Evolutionary conservation across 108 stramenopile species (phyloP).

Genomic region (Conticribra weissflogii): DNA sequence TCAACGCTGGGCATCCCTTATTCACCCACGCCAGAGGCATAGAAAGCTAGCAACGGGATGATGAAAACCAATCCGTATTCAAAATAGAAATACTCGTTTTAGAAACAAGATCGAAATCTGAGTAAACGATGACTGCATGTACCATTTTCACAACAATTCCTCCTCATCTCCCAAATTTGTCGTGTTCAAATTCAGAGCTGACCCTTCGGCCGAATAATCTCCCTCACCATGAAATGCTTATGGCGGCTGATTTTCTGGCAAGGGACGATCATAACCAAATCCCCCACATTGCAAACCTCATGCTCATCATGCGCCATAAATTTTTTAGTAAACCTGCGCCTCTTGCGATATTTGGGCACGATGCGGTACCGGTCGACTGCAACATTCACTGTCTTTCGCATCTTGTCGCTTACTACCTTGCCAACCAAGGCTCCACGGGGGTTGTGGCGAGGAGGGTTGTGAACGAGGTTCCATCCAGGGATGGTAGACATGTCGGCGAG

Average conservation of each 20-base stretch:
- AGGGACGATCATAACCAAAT: slow-evolving; percentile 90
- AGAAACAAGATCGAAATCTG: too few species aligned
- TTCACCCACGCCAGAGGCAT: too few species aligned
- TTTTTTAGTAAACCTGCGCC: slow-evolving; percentile 72
- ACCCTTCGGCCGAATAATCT: slow-evolving; percentile 81
- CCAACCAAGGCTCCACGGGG: slow-evolving; percentile 84
- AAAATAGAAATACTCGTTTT: too few species aligned
- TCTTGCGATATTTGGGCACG: slow-evolving; percentile 78
- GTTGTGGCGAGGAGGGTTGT: slow-evolving; percentile 73
- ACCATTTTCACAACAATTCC: too few species aligned
- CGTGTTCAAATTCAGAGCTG: slow-evolving; percentile 62
- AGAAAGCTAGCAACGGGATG: too few species aligned
- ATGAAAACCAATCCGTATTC: too few species aligned
- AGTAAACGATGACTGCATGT: too few species aligned
- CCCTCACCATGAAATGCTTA: slow-evolving; percentile 88
- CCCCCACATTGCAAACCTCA: slow-evolving; percentile 81
- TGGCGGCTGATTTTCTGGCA: slow-evolving; percentile 82
- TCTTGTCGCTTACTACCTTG: slow-evolving; percentile 85
- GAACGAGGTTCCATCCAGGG: slow-evolving; percentile 79
- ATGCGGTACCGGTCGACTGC: slow-evolving; percentile 82
- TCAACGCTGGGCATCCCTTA: too few species aligned
- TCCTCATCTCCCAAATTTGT: too few species aligned
- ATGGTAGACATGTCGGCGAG: slow-evolving; percentile 69
- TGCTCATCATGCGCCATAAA: slow-evolving; percentile 94
- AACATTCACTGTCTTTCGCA: slow-evolving; percentile 91